Conservation (phyloP, 1,139 yeast genomes). For the Scheffersomyces cryptocercus region DNA sequence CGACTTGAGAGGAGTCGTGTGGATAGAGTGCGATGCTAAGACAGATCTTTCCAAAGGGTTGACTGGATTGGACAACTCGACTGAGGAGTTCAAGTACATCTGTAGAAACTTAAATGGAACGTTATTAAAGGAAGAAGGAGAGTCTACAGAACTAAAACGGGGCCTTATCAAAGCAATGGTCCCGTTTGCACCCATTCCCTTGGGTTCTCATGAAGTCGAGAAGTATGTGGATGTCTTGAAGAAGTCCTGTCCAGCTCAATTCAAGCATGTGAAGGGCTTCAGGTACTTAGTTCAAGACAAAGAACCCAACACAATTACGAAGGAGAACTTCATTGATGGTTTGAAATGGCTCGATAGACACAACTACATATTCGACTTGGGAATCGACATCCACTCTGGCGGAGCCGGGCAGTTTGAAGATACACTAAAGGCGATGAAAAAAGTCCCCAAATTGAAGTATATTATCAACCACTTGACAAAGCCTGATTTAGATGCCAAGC, state of each 20-base stretch:
- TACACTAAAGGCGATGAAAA: constrained; percentile 18
- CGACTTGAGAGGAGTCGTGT: background rate
- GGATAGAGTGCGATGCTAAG: background rate
- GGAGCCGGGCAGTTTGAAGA: constrained; percentile 43
- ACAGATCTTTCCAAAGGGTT: background rate
- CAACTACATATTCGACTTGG: constrained; percentile 36
- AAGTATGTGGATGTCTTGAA: constrained; percentile 1
- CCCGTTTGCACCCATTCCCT: constrained; percentile 5
- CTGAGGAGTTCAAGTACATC: background rate
- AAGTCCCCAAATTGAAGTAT: constrained; percentile 23
- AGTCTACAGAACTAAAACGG: background rate
- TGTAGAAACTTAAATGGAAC: background rate
- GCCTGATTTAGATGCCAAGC: constrained; percentile 24
- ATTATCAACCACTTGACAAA: constrained; percentile 42
- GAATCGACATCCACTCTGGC: constrained; percentile 36
- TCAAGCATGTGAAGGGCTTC: constrained; percentile 28
- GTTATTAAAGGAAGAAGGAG: background rate
- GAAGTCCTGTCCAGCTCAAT: constrained; percentile 2
- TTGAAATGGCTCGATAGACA: constrained; percentile 29
- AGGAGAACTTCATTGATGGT: constrained; percentile 23
- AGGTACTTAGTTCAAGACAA: constrained; percentile 43
- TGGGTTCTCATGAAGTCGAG: background rate
- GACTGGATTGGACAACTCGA: background rate
- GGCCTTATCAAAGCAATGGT: constrained; percentile 1
- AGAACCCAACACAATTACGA: constrained; percentile 30